Evolutionary conservation across 306 rosid species (phyloP), one percentile per base, ranked within the genome.

Genomic region (Astragalus membranaceus): DNA sequence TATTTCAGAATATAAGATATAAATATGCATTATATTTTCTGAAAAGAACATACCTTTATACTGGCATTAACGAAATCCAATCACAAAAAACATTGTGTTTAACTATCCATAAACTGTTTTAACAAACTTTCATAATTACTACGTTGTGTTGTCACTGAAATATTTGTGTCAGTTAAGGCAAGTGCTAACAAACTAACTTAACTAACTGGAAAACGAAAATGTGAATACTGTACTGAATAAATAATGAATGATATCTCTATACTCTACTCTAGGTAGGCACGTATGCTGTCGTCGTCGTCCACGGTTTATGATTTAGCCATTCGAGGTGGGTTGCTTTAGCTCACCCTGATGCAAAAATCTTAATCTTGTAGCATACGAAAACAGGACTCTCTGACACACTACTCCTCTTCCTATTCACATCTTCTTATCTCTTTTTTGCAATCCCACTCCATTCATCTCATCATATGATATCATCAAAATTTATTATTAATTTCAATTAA

Each of bases 331-430:
- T 52, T 12, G 47, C 67, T 67, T 54, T 50, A 42, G 73, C 72
- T 71, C 85, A 67, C 74, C 62, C 77, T 80, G 87, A 81, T 62
- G 68, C 74, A 43, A 67, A 70, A 41, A 64, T 77, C 79, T 84
- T 67, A 77, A 78, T 84, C 91, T 88, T 88, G 88, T 76, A 76
- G 65, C 29, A 80, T 82, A 84, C 95, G 91, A 68, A 86, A 88
- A 80, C 86, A 73, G 52, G 65, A 70, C 62, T 41, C 61, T 80
- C 88, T 80, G 88, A 83, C 85, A 43, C 76, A 42, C 72, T 14
- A 4, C 54, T 61, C 41, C 64, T 49, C 63, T 10, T 37, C 2
- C 60, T 13, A 47, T 14, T 78, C 6, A 36, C n/a, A 47, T 75
- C 75, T 57, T 68, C 56, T 47, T 73, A 76, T 33, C 78, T 47